Evolutionary conservation across 2,329 filamentous ascomycete genomes (phyloP), one percentile per base, ranked within the genome.

Genomic region (Calonectria crousiana): DNA sequence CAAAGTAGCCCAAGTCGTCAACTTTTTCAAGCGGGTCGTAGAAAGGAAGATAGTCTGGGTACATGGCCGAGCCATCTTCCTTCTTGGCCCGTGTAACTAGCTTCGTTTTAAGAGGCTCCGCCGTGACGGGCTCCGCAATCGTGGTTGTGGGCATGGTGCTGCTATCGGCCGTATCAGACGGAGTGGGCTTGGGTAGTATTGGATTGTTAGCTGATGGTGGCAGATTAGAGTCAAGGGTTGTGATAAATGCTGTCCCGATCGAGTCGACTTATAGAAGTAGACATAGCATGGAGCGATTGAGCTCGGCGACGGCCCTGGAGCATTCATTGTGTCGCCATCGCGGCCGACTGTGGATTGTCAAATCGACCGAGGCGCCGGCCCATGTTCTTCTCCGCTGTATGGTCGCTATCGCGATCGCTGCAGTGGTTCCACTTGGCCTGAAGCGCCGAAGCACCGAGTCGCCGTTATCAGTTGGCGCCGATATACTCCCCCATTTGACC

Each of bases 1-100:
- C 56, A 60, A 60, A 60, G 56, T 38, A 23, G 56, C 56, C 56
- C 56, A 60, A 60, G 34, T 60, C 56, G 16, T 60, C 56, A 11
- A 60, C 56, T 11, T 38, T 60, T 18, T 60, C 56, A 10, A 60
- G 34, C 34, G 56, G 56, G 34, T 60, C 56, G 23, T 60, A 60
- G 56, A 60, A 60, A 16, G 56, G 56, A 11, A 60, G 56, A 38
- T 60, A 38, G 34, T 60, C 56, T 60, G 56, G 56, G 32, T 60
- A 60, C 56, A 60, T 14, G 34, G 30, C 56, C n/a, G 56, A 60
- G n/a, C 56, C 56, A 9, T 60, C 56, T 26, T 60, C 56, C 9
- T 60, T 60, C n/a, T 60, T 60, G 56, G n/a, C 34, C 34, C 56
- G 56, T 60, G 32, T 36, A 4, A 38, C 56, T 60, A 60, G 56